Base-by-base conservation (phyloP, 768 basidiomycete species). In the Calocybe gangraenosa region DNA sequence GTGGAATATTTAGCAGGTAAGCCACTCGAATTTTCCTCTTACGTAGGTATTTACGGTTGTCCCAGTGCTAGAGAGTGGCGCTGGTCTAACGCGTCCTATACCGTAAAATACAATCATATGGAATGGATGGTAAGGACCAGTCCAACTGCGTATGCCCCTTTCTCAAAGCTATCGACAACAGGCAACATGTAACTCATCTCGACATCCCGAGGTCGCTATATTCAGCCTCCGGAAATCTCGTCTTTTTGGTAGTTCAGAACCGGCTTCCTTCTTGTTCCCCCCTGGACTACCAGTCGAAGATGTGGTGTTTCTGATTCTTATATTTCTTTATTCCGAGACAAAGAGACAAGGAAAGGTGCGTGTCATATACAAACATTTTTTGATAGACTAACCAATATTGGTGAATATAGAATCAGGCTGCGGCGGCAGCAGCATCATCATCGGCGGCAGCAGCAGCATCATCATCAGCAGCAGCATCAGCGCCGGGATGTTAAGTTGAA, bases 261-360 rank as follows among this genome's bases (percentile, higher is more conserved):
- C 46, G 0, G 46, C 40, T 9, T n/a, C 3, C 2, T 37, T 47
- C 28, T 15, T 22, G 1, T 37, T 44, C 36, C 30, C 43, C 10
- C 2, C 34, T 21, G 43, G 21, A n/a, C 8, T 44, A 18, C 34
- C 34, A 7, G 22, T 15, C 4, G 23, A 37, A n/a, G 50, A 51
- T 13, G 22, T 28, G 9, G 32, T 44, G 6, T 51, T 51, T 28
- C 20, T 51, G 33, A 51, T 47, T 4, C 28, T 51, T 1, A 38
- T 43, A 7, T 32, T 51, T 15, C 1, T 51, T 8, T 51, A 51
- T 30, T 51, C 46, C n/a, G 46, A 51, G 17, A 40, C 33, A 5
- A 51, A 40, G 17, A 32, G 28, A 18, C 35, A 22, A 37, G 23
- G 19, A 48, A 23, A 33, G 28, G 38, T 15, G 18, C 25, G 25